phyloP scores from a whole-genome alignment of 805 yeast genomes.

The Barnettozyma pratensis region DNA sequence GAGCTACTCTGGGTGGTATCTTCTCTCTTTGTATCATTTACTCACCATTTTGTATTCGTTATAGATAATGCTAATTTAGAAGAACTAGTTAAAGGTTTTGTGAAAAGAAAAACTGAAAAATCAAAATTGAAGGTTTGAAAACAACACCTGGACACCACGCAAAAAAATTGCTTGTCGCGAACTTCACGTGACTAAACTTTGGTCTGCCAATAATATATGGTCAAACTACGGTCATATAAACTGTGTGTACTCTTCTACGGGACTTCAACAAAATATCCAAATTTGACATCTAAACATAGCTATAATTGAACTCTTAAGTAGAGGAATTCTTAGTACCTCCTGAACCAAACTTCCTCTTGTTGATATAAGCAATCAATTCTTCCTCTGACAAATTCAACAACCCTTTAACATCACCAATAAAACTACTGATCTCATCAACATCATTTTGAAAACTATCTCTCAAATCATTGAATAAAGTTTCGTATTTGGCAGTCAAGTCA shows the following conservation, averaged over 20 bases:
- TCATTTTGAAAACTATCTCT: constrained; percentile 31
- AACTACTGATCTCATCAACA: constrained; percentile 31
- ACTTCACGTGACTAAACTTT: background rate
- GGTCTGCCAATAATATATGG: constrained; percentile 1
- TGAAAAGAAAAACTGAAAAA: constrained; percentile 22
- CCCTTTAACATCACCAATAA: constrained; percentile 30
- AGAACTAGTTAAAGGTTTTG: constrained; percentile 5
- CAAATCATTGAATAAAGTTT: constrained; percentile 27
- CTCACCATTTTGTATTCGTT: constrained; percentile 22
- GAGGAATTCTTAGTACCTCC: background rate
- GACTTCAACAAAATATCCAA: too few relatives aligned
- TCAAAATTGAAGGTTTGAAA: constrained; percentile 7
- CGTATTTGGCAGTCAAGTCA: constrained; percentile 32
- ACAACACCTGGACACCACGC: constrained; percentile 10
- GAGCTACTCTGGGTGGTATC: background rate
- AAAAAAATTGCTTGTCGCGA: background rate
- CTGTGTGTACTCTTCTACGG: too few relatives aligned
- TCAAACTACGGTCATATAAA: background rate
- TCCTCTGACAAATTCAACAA: constrained; percentile 32
- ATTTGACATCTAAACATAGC: too few relatives aligned
- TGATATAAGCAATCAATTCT: constrained; percentile 26
- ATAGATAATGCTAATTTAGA: constrained; percentile 3
- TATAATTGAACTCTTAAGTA: too few relatives aligned
- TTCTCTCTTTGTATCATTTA: background rate
- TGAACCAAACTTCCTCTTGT: constrained; percentile 19